phyloP scores from a whole-genome alignment of 345 rosid species.

The Jatropha curcas region DNA sequence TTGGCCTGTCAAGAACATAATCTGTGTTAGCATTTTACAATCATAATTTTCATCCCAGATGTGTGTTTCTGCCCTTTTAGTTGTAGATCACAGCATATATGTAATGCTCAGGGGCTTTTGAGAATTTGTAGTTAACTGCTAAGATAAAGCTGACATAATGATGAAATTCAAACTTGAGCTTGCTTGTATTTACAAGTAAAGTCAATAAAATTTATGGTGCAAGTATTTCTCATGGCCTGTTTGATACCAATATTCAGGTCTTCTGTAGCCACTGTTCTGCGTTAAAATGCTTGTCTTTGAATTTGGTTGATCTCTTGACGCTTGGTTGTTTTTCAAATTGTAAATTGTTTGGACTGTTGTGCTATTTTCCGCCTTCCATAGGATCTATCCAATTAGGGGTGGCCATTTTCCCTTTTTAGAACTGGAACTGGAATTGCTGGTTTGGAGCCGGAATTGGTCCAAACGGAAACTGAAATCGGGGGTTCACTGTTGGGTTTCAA shows the following conservation, averaged over 20 bases:
- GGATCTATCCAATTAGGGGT: too few species aligned
- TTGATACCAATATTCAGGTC: background rate
- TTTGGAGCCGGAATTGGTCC: too few species aligned
- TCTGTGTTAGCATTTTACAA: background rate
- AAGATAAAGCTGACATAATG: background rate
- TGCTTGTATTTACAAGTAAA: background rate
- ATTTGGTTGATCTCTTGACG: background rate
- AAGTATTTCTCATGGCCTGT: too few species aligned
- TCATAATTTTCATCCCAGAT: background rate
- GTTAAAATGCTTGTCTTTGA: background rate
- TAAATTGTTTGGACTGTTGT: too few species aligned
- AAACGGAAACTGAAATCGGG: too few species aligned
- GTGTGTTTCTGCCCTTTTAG: background rate
- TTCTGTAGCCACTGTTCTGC: background rate
- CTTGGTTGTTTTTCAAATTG: too few species aligned
- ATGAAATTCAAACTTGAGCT: background rate
- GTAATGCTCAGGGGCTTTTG: background rate
- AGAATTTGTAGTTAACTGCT: background rate
- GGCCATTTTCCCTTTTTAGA: too few species aligned
- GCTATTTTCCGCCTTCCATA: too few species aligned
- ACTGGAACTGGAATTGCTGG: too few species aligned
- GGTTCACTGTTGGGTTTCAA: too few species aligned
- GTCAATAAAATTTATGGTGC: background rate
- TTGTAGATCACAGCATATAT: conserved; percentile 1
- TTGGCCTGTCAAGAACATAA: conserved; percentile 61